Evolutionary conservation across 2,329 filamentous ascomycete species (phyloP).

Genomic region (Cladosporium colombiae): DNA sequence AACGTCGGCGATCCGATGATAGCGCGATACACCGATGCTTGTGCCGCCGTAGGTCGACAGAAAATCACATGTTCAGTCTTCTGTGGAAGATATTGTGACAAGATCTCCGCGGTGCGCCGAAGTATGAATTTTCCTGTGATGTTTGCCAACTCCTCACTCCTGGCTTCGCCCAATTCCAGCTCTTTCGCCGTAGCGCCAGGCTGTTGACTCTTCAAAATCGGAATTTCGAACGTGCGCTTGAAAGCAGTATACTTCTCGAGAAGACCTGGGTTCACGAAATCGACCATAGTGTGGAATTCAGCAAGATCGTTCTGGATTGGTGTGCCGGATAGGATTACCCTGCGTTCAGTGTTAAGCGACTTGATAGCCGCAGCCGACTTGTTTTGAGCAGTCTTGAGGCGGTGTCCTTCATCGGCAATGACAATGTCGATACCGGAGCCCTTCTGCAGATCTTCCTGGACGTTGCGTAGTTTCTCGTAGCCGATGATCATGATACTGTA

Average conservation of each 20-base stretch:
- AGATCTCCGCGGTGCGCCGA: constrained; percentile 65
- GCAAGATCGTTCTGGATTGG: constrained; percentile 68
- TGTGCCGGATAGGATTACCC: constrained; percentile 66
- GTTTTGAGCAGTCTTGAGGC: constrained; percentile 68
- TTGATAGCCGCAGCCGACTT: constrained; percentile 68
- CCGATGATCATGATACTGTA: constrained; percentile 74
- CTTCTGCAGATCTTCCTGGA: constrained; percentile 66
- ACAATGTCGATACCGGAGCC: constrained; percentile 67
- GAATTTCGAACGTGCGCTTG: constrained; percentile 64
- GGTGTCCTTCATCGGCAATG: constrained; percentile 69
- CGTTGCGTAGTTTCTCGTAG: constrained; percentile 67
- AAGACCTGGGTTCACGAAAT: constrained; percentile 68
- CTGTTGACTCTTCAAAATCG: constrained; percentile 64
- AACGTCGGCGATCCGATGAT: constrained; percentile 68
- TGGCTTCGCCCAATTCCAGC: constrained; percentile 63
- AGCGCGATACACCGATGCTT: constrained; percentile 62
- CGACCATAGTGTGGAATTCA: constrained; percentile 68
- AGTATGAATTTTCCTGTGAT: constrained; percentile 67
- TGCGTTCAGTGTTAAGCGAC: constrained; percentile 60
- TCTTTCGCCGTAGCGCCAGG: constrained; percentile 63
- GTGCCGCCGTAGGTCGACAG: constrained; percentile 62
- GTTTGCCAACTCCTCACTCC: constrained; percentile 61
- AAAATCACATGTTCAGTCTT: constrained; percentile 70
- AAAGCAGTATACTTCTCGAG: constrained; percentile 64
- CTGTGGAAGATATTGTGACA: constrained; percentile 64